These are phyloP conservation scores for Aspergillus pseudotamarii DNA, from an alignment of 2,329 filamentous ascomycete genomes.

Conservation along the genomic window DNA sequence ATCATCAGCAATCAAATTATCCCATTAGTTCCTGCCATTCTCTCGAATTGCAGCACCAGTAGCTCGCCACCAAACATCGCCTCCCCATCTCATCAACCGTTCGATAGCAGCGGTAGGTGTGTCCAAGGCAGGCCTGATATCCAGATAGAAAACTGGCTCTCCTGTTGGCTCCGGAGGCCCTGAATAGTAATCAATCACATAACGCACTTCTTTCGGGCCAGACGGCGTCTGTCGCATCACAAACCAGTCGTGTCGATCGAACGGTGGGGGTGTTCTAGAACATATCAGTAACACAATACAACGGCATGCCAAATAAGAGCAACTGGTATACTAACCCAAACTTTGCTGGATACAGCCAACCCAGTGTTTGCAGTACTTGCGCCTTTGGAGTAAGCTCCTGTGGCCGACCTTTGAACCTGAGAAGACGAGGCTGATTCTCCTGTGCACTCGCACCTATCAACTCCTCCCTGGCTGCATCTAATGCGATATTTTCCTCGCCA, in stretches of 20 bases:
- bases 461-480: constrained; percentile 58
- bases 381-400: constrained; percentile 91
- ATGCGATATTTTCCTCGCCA: constrained; percentile 68
- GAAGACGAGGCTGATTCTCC: constrained; percentile 66
- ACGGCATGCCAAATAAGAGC: not conserved
- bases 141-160: constrained; percentile 93
- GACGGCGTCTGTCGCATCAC: constrained; percentile 70
- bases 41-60: constrained; percentile 67
- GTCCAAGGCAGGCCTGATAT: constrained; percentile 86
- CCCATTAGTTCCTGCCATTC: constrained; percentile 17
- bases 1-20: not conserved
- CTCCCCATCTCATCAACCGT: constrained; percentile 83
- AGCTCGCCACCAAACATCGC: constrained; percentile 91
- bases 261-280: constrained; percentile 75
- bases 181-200: constrained; percentile 96
- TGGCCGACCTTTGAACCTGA: constrained; percentile 87
- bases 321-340: constrained; percentile 63
- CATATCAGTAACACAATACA: constrained; percentile 1
- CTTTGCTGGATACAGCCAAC: constrained; percentile 74
- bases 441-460: constrained; percentile 32
- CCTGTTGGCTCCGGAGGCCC: constrained; percentile 79
- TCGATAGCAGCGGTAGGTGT: constrained; percentile 80
- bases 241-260: constrained; percentile 97
- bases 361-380: constrained; percentile 77
- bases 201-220: constrained; percentile 78